phyloP scores from a whole-genome alignment of 148 eudicot species.

The Tetragonia tetragonoides region DNA sequence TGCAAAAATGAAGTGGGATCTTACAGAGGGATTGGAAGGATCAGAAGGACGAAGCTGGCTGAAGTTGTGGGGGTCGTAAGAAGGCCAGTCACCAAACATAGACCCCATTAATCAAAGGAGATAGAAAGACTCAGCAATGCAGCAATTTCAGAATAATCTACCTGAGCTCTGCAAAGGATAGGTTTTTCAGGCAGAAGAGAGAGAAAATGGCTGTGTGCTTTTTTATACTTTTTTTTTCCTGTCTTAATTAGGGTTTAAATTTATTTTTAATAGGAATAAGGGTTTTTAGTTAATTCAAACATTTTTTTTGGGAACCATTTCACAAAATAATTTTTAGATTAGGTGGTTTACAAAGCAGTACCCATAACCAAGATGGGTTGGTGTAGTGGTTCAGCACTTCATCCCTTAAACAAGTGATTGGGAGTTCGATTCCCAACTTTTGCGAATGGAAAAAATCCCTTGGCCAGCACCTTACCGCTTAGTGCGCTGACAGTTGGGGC shows the following conservation, averaged over 20 bases:
- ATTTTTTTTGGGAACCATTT: too few species aligned
- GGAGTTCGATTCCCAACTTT: too few species aligned
- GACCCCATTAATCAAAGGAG: conserved; percentile 45
- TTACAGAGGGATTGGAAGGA: conserved; percentile 76
- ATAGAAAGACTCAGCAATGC: conserved; percentile 12
- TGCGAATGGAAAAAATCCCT: too few species aligned
- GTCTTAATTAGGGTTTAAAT: neutral
- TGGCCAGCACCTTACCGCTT: too few species aligned
- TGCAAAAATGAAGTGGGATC: neutral
- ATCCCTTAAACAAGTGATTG: too few species aligned
- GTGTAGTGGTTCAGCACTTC: too few species aligned
- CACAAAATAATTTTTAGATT: too few species aligned
- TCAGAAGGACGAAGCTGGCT: conserved; percentile 84
- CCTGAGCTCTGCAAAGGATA: neutral
- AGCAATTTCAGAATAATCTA: conserved; percentile 6
- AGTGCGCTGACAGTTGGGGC: too few species aligned
- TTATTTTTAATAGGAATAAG: too few species aligned
- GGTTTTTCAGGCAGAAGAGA: conserved; percentile 9
- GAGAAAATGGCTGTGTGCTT: neutral
- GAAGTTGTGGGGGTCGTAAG: conserved; percentile 79
- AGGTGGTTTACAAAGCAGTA: too few species aligned
- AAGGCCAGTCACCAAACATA: conserved; percentile 68
- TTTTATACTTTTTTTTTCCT: neutral
- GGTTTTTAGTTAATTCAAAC: too few species aligned
- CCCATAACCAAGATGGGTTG: too few species aligned